Base-by-base conservation (phyloP, 768 basidiomycete genomes). In the Mycena olivaceomarginata region DNA sequence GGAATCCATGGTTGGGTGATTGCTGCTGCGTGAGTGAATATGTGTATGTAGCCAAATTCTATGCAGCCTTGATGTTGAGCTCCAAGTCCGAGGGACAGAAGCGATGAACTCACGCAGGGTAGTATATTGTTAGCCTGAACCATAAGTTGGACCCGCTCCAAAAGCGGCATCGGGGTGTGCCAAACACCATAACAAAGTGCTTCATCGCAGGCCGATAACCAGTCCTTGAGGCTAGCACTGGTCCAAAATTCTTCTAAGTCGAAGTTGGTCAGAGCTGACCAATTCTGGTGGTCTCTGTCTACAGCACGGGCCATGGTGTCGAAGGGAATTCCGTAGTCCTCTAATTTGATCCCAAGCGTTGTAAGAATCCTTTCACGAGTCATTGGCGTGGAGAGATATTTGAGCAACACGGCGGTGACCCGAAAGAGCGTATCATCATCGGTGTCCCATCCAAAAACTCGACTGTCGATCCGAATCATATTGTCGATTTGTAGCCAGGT, bases 1-100 rank as follows among this genome's bases (percentile, higher is more conserved):
- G 1, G 18, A 25, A 25, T 31, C 31, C 20, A 22, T 5, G 43
- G 43, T 8, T 15, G 31, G 31, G 31, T 31, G 31, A 15, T 15
- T 1, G 43, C 13, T 3, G 43, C 43, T 45, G 65, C 25, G 3
- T 40, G 37, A 45, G 40, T 16, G 68, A 59, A 60, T 10, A 45
- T 48, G 46, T 22, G 51, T 37, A 71, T 3, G 48, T 51, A 20
- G n/a, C 31, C 18, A 71, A 63, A 46, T 71, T 62, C 70, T 71
- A 41, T 18, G 8, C 8, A 40, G 43, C 18, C 22, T n/a, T 43
- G 22, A 45, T 25, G 9, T 25, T 45, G 43, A 37, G 12, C 15
- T 56, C n/a, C 9, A 20, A 22, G 22, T 9, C 22, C 53, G 4
- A 12, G 8, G 4, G 15, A 56, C n/a, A 22, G 1, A 45, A 31